phyloP scores from a whole-genome alignment of 257 asterid species.

The Handroanthus guayacan region DNA sequence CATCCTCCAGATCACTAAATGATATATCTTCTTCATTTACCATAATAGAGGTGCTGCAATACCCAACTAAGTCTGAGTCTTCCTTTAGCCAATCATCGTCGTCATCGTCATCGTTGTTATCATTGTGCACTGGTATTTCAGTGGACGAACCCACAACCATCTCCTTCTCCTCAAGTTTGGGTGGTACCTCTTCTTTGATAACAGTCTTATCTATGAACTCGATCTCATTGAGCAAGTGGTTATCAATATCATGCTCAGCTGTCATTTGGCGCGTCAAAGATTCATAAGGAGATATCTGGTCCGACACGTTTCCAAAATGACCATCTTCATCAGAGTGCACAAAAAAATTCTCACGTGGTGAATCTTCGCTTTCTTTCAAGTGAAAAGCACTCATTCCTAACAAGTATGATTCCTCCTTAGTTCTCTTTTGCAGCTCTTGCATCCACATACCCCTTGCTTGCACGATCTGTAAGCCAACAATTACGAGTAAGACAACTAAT shows the following conservation, averaged over 20 bases:
- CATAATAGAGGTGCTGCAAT: slow-evolving; percentile 43
- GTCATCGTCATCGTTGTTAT: slow-evolving; percentile 59
- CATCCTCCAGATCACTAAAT: slow-evolving; percentile 97
- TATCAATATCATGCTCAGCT: slow-evolving; percentile 56
- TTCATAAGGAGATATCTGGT: slow-evolving; percentile 45
- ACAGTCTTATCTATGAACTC: slow-evolving; percentile 68
- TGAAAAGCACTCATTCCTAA: slow-evolving; percentile 52
- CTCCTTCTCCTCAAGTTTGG: slow-evolving; percentile 55
- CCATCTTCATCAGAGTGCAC: slow-evolving; percentile 50
- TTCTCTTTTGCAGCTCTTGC: slow-evolving; percentile 84
- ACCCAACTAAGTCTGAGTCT: slow-evolving; percentile 72
- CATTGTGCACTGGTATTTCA: slow-evolving; percentile 48
- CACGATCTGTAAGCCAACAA: slow-evolving; percentile 58
- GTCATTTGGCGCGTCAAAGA: slow-evolving; percentile 44
- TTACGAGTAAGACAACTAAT: slow-evolving; percentile 11
- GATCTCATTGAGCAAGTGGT: slow-evolving; percentile 53
- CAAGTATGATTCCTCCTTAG: slow-evolving; percentile 71
- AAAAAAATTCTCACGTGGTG: slow-evolving; percentile 50
- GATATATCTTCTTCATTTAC: slow-evolving; percentile 90
- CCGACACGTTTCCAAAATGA: slow-evolving; percentile 44
- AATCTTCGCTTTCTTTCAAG: slow-evolving; percentile 52
- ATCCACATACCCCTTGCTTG: slow-evolving; percentile 92
- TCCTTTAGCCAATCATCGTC: slow-evolving; percentile 92
- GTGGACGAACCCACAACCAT: slow-evolving; percentile 49
- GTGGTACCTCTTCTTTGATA: slow-evolving; percentile 61